A percentile compares a stretch with the other conserved stretches of the same genome.
These are phyloP conservation scores for Colletotrichum sp. DNA, from an alignment of 2,329 filamentous ascomycete genomes.

Conservation along the genomic window DNA sequence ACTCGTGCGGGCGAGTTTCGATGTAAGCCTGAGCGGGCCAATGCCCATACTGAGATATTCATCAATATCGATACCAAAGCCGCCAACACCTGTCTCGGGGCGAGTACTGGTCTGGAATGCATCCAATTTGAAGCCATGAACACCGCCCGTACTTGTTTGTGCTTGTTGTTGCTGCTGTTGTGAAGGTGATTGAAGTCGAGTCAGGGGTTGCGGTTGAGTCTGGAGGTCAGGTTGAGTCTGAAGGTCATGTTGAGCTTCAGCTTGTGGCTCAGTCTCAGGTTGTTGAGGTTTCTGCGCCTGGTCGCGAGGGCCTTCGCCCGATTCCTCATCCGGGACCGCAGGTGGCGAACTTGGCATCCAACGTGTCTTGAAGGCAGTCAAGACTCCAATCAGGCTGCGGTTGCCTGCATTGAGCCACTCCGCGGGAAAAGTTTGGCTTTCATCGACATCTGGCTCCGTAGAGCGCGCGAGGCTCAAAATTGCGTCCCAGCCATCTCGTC, in stretches of 20 bases:
- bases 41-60: background rate
- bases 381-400: background rate
- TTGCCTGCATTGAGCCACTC: background rate
- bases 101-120: background rate
- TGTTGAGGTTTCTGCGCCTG: background rate
- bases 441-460: background rate
- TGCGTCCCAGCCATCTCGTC: background rate
- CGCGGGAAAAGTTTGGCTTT: background rate
- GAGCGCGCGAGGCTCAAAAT: background rate
- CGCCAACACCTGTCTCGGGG: background rate
- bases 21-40: background rate
- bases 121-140: background rate
- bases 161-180: background rate
- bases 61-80: background rate
- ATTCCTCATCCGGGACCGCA: background rate
- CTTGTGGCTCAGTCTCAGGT: background rate
- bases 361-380: background rate
- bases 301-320: background rate
- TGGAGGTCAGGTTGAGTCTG: background rate
- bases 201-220: background rate
- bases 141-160: background rate
- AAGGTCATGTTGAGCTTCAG: background rate
- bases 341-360: background rate
- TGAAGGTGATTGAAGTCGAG: background rate
- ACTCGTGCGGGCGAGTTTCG: background rate